A percentile compares a stretch with the other conserved stretches of the same genome.
phyloP scores from a whole-genome alignment of 768 basidiomycete species.

The Leccinum imitatum region DNA sequence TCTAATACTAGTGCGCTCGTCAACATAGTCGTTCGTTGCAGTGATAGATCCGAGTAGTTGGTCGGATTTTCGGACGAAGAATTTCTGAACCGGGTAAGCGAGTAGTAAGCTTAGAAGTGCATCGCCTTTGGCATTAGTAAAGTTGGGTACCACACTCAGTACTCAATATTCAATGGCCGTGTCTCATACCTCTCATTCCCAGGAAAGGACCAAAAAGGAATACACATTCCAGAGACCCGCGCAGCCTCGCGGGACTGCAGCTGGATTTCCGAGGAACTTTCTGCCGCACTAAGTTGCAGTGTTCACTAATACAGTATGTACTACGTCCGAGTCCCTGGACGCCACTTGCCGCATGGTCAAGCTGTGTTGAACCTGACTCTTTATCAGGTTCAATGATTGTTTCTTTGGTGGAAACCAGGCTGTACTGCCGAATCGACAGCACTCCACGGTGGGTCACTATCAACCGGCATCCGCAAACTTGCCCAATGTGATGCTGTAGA shows the following conservation, averaged over 20 bases:
- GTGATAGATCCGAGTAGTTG: background rate
- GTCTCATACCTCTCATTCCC: background rate
- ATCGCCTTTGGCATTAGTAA: background rate
- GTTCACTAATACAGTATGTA: background rate
- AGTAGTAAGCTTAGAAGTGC: slow-evolving; percentile 1
- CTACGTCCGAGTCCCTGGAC: too few species aligned
- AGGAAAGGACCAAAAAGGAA: background rate
- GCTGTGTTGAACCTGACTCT: background rate
- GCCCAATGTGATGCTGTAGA: background rate
- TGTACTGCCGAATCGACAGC: background rate
- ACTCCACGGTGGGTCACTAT: background rate
- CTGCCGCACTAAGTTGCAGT: slow-evolving; percentile 1
- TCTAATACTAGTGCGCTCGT: slow-evolving; percentile 10
- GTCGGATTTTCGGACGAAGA: background rate
- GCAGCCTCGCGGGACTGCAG: background rate
- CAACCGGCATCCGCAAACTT: background rate
- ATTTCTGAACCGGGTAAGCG: slow-evolving; percentile 7
- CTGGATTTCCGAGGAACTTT: background rate
- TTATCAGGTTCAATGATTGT: background rate
- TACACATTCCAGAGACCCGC: background rate
- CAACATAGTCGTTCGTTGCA: slow-evolving; percentile 9
- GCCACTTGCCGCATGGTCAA: background rate
- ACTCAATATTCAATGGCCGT: background rate
- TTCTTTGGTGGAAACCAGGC: background rate
- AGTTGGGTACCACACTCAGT: too few species aligned